phyloP scores from a whole-genome alignment of 1,139 yeast genomes.

The Yamadazyma oceani region DNA sequence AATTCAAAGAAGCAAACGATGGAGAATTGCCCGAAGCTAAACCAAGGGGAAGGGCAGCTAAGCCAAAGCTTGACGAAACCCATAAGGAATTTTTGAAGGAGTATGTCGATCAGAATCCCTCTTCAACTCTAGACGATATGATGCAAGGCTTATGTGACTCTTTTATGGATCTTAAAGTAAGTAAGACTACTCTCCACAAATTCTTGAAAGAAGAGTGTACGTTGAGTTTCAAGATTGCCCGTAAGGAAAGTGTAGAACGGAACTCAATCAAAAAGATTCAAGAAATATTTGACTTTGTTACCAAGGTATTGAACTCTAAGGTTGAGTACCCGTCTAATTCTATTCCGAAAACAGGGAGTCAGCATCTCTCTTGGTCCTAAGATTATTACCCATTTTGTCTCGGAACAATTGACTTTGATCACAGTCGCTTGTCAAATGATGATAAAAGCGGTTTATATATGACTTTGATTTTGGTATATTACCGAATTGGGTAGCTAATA shows the following conservation, averaged over 20 bases:
- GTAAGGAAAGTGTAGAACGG: constrained; percentile 7
- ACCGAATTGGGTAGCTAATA: constrained; percentile 4
- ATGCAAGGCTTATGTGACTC: constrained; percentile 5
- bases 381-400: constrained; percentile 3
- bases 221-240: constrained; percentile 4
- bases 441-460: constrained; percentile 3
- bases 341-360: constrained; percentile 4
- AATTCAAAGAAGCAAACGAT: constrained; percentile 9
- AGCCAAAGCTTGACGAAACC: not conserved
- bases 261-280: constrained; percentile 7
- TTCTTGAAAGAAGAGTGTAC: constrained; percentile 10
- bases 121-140: constrained; percentile 11
- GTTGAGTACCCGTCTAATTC: constrained; percentile 11
- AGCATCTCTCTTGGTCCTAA: constrained; percentile 5
- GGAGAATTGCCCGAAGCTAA: constrained; percentile 8
- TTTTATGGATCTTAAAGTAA: constrained; percentile 9
- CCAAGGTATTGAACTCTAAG: constrained; percentile 7
- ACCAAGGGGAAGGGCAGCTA: constrained; percentile 6
- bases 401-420: constrained; percentile 3
- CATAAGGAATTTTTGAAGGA: constrained; percentile 12
- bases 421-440: constrained; percentile 4
- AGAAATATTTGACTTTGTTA: constrained; percentile 9
- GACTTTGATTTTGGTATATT: constrained; percentile 3
- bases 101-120: constrained; percentile 10
- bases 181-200: constrained; percentile 7